Evolutionary conservation across 345 rosid genomes (phyloP), one percentile per base, ranked within the genome.

Genomic region (Draba incana): DNA sequence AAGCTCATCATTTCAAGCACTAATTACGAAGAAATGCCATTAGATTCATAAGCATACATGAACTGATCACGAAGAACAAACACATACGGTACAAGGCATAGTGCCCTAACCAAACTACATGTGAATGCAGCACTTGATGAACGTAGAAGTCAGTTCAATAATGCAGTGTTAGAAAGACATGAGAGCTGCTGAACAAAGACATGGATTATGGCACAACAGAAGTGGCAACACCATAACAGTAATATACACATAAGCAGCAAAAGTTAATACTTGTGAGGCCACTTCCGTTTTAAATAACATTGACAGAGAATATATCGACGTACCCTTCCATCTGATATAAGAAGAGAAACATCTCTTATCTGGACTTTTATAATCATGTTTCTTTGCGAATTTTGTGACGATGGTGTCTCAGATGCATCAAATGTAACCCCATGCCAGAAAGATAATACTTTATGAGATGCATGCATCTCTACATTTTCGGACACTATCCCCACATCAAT

Each of bases 301-400:
- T 28, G 50, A n/a, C n/a, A n/a, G 20, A 20, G 20, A 20, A 20
- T 20, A 20, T 20, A 1, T 20, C 20, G 1, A 20, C 20, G 20
- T 20, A 20, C 98, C 93, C 86, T 85, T 80, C 90, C 97, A 81
- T 90, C 98, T 74, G 93, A 86, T 69, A 90, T 75, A 62, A 88
- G 84, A 66, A 90, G 75, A 64, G 96, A 90, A 30, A 69, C 74
- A 69, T 86, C 86, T 80, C 80, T 84, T 12, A 83, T 68, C 77
- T 82, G 84, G 59, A 86, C 38, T 60, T 78, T 81, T 16, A 84
- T 55, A 57, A 79, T 78, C 59, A 86, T 24, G 54, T 69, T 61
- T 74, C 63, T 82, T 57, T 80, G 70, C 33, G 71, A 37, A 80
- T 68, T 70, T 66, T 69, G 82, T 66, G 98, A 77, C 78, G 90